Base-by-base conservation (phyloP, 495 filamentous ascomycete genomes). In the Pyrenopolyporus hunteri region DNA sequence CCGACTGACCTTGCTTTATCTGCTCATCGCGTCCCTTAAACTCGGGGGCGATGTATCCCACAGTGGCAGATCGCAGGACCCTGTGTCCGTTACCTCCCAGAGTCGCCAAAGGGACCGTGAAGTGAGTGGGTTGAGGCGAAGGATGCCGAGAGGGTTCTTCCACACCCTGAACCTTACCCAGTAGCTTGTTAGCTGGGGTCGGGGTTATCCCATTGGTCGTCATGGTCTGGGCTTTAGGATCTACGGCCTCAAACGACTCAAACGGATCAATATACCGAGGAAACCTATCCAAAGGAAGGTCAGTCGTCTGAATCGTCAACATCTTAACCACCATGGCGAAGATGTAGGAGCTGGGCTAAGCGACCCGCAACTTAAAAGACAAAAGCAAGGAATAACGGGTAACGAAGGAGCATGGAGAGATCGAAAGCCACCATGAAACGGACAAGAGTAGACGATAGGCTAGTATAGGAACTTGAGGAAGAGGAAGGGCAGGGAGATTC, bases 21-120 rank as follows among this genome's bases (percentile, higher is more conserved):
- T 98, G 94, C 71, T 91, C 85, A 64, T 87, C 83, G 76, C 96
- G 97, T 64, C 95, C 95, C 77, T 91, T 88, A 63, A 98, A 98
- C 51, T 91, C 92, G 29, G 94, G 92, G 5, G 94, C 93, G 56
- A 97, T 86, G 76, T 98, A 98, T 64, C 94, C 94, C 11, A 94
- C 87, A n/a, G 92, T 93, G 64, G 91, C 87, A 63, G 94, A 93
- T 6, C 90, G 90, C 29, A 98, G 79, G 22, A 96, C 80, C 40
- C 85, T 74, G 64, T 84, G 80, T 13, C 80, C 80, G 65, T 82
- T 84, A 46, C 29, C 46, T 63, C 76, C 78, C 56, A 79, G 79
- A 64, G 82, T 80, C 40, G 78, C 77, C 26, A 82, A 78, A 4
- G 89, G 88, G n/a, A 94, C 83, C 64, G 85, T 88, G 72, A 97